These are phyloP conservation scores for rapeseed (Brassica napus) DNA, from an alignment of 345 rosid species.

Conservation along the genomic window Da-Ae NC_063451.1:28251001-28251500, in stretches of 20 bases:
- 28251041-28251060: slow-evolving; percentile 62
- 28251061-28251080: slow-evolving; percentile 73
- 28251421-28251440: slow-evolving; percentile 16
- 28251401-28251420: slow-evolving; percentile 7
- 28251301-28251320: background rate
- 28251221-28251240: background rate
- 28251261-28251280: background rate
- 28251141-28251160: slow-evolving; percentile 15
- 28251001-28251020: background rate
- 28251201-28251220: slow-evolving; percentile 29
- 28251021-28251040: slow-evolving; percentile 4
- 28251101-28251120: background rate
- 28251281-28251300: background rate
- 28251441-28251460: background rate
- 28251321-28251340: background rate
- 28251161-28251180: slow-evolving; percentile 20
- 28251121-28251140: slow-evolving; percentile 39
- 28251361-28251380: slow-evolving; percentile 23
- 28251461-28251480: too few relatives aligned
- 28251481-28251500: background rate
- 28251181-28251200: slow-evolving; percentile 15
- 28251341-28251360: slow-evolving; percentile 18
- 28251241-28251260: background rate
- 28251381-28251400: slow-evolving; percentile 34
- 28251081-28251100: slow-evolving; percentile 58